These are phyloP conservation scores for Fusarium xylarioides DNA, from an alignment of 2,329 filamentous ascomycete genomes.

Conservation along the genomic window DNA sequence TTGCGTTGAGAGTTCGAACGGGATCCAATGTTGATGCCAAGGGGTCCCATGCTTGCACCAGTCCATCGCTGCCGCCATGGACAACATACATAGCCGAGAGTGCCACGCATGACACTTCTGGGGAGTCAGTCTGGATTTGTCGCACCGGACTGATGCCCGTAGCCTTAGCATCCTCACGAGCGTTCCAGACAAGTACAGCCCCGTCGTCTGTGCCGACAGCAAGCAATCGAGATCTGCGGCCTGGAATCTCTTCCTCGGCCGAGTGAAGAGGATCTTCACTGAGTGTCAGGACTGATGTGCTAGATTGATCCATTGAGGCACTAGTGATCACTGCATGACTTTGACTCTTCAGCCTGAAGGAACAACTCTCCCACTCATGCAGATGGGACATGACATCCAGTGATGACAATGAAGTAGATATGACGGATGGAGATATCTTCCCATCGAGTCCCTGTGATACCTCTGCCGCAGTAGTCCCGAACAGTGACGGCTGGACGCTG, in stretches of 20 bases:
- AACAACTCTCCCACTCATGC: conserved; percentile 46
- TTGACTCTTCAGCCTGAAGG: conserved; percentile 63
- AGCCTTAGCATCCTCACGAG: conserved; percentile 65
- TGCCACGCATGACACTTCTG: conserved; percentile 83
- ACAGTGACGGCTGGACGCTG: conserved; percentile 41
- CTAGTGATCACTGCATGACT: conserved; percentile 72
- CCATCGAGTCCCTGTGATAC: conserved; percentile 21
- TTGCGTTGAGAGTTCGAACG: conserved; percentile 85
- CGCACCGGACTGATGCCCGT: conserved; percentile 74
- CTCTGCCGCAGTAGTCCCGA: conserved; percentile 37
- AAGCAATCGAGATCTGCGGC: conserved; percentile 82
- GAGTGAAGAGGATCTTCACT: conserved; percentile 77
- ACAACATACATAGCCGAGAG: conserved; percentile 88
- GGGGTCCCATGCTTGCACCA: conserved; percentile 98
- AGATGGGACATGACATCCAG: conserved; percentile 19
- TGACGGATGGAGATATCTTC: conserved; percentile 35
- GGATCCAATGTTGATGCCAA: conserved; percentile 81
- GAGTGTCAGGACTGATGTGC: conserved; percentile 73
- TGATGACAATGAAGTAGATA: conserved; percentile 37
- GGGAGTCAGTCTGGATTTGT: conserved; percentile 88
- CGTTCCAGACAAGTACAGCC: conserved; percentile 84
- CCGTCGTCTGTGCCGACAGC: conserved; percentile 84
- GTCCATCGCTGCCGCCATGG: conserved; percentile 91
- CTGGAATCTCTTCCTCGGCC: conserved; percentile 74
- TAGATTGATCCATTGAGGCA: conserved; percentile 77